A percentile compares a stretch with the other conserved stretches of the same genome.
Evolutionary conservation across 208 protist genomes (phyloP).

Genomic region (Naegleria fowleri): DNA sequence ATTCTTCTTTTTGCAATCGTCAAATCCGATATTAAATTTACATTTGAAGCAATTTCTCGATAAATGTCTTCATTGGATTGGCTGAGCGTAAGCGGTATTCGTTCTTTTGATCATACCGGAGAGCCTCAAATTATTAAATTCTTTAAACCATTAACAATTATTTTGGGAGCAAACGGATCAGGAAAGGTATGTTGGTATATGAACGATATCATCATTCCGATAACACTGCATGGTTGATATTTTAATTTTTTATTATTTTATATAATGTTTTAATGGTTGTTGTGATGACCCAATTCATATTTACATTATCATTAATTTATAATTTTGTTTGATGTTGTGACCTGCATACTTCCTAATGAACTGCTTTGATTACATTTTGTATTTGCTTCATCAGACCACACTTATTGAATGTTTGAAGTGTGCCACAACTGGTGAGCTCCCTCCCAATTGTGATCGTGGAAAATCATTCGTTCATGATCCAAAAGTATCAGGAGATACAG

Average conservation of each 20-base stretch:
- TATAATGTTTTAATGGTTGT: constrained; percentile 2
- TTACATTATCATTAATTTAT: constrained; percentile 10
- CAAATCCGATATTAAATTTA: no score
- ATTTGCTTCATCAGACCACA: constrained; percentile 58
- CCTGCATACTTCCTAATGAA: no score
- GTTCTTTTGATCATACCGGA: constrained; percentile 86
- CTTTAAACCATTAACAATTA: constrained; percentile 95
- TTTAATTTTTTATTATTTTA: background rate
- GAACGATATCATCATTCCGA: no score
- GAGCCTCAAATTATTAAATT: constrained; percentile 83
- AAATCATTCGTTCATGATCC: constrained; percentile 95
- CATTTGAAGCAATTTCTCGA: no score
- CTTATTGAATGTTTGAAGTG: constrained; percentile 97
- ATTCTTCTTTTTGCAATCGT: no score
- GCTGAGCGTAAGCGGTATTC: constrained; percentile 89
- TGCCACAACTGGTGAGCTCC: constrained; percentile 90
- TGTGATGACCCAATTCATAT: background rate
- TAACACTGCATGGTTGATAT: background rate
- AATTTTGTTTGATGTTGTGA: no score
- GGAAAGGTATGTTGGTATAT: constrained; percentile 52
- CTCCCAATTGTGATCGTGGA: constrained; percentile 83
- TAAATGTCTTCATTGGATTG: constrained; percentile 94
- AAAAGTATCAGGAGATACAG: constrained; percentile 80
- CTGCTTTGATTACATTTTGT: no score
- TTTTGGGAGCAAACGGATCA: constrained; percentile 94